Evolutionary conservation across 176 grass and related monocot genomes (phyloP), one percentile per base, ranked within the genome.

Genomic region (Musa troglodytarum): DNA sequence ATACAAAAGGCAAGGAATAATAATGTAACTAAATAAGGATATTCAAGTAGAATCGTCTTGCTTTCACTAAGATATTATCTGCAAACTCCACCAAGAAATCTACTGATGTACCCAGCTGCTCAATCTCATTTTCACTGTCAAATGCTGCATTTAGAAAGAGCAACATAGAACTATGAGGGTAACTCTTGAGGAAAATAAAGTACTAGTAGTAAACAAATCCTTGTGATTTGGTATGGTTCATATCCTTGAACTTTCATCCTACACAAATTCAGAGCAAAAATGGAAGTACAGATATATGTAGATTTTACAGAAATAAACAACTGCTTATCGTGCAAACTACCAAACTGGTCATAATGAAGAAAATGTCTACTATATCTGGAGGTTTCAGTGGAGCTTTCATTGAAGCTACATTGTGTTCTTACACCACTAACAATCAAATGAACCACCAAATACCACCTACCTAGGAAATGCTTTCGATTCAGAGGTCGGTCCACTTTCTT

Each of bases 1-100:
- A n/a, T 54, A 28, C 0, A 51, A 65, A 73, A 26, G 15, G 19
- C 11, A 58, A 10, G 9, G 63, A 50, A 71, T 75, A 21, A 21
- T 22, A 70, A 10, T 70, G 62, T 51, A 76, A 73, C n/a, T 68
- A 19, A 28, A 29, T 84, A 69, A 76, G 1, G 9, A 51, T 23
- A 53, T 61, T n/a, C 65, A 68, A 71, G 74, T 21, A 19, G 69
- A 12, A 77, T 3, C 68, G 53, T 53, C 70, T 81, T 92, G 93
- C 94, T 81, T 89, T 89, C 12, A 73, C 50, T 73, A 91, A 83
- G 53, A 82, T 79, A 34, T 82, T 77, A 65, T 93, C 90, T 34
- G 88, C 87, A 71, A 93, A 63, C 75, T 87, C 80, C 80, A 98
- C 78, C 77, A 98, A 74, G 81, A 91, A 98, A 86, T 98, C 86